Base-by-base conservation (phyloP, 352 stramenopile species). In the Pythium myriotylum region DNA sequence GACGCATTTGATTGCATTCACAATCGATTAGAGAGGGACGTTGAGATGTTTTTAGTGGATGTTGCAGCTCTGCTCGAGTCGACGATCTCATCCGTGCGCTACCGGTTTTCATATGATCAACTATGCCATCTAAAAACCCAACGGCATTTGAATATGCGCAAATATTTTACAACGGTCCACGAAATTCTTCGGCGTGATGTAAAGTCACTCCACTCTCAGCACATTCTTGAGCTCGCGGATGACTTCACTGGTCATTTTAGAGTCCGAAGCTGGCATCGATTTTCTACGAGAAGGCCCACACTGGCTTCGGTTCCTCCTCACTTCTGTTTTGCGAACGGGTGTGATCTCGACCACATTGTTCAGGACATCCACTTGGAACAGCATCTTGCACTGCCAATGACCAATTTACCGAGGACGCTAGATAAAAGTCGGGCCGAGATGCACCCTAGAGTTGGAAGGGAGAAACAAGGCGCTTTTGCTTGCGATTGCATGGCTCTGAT, bases 211-310 rank as follows among this genome's bases (percentile, higher is more conserved):
- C 80, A 92, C 32, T 92, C 81, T 7, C 77, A 88, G 26, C 83
- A 94, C 42, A 72, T 94, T 20, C 0, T 94, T 37, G 65, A 67
- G 0, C 70, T 94, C 1, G 85, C 79, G 0, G 40, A 60, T 13
- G 85, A 94, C 41, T 94, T 92, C 48, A 91, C 81, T 0, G 74
- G 72, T 3, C 37, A 69, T 0, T 91, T 80, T 55, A 46, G 63
- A 23, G 74, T 88, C 1, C 56, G 78, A 20, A 72, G 76, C 6
- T 94, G 85, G 85, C 70, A 91, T 13, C 65, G 63, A 9, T 54
- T 43, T 0, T 51, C 71, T 4, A 81, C 67, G 0, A 70, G 70
- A 26, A 54, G 81, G 13, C 73, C 55, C 1, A 66, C 87, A 22
- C 23, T 35, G 37, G 26, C 59, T 17, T 12, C 57, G 41, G 17